Evolutionary conservation across 1,139 yeast genomes (phyloP), one percentile per base, ranked within the genome.

Genomic region (Pichia sp.): DNA sequence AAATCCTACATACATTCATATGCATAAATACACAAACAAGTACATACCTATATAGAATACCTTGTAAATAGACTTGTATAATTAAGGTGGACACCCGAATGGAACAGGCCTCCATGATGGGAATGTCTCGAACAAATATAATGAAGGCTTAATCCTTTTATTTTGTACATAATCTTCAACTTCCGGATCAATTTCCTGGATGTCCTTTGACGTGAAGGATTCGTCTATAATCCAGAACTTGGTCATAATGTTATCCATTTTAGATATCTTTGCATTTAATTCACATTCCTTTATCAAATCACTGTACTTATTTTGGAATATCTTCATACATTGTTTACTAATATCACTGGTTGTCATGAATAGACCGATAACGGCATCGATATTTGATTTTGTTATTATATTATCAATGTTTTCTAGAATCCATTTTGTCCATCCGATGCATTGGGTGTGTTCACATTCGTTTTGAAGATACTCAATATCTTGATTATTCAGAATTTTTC

Each of bases 71-170:
- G 18, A 5, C 12, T 2, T 17, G 22, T 6, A 27, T 22, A 24
- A 40, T 11, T 34, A 41, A n/a, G 48, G 45, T 15, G 42, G 32
- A 37, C 48, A 45, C 4, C 81, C 81, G 58, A 76, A 75, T 1
- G 81, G 80, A 46, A 61, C 69, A 0, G 79, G 75, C 18, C 56
- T 58, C 80, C 81, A 77, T 27, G 64, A 51, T 1, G 57, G 48
- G 38, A 62, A 59, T 19, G 43, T 41, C 38, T 63, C 67, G 58
- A 72, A 70, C 37, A 71, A 33, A 39, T 53, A 51, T 11, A 53
- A 24, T 4, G 45, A 38, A n/a, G 38, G 19, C 15, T 27, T 44
- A 24, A 14, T 27, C 4, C 31, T 28, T 18, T 36, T 37, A 10
- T 17, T 40, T 30, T 47, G 46, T 30, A 30, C 37, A 22, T 40